These are phyloP conservation scores for Corinectria fuckeliana DNA, from an alignment of 2,329 filamentous ascomycete species.

Conservation along the genomic window DNA sequence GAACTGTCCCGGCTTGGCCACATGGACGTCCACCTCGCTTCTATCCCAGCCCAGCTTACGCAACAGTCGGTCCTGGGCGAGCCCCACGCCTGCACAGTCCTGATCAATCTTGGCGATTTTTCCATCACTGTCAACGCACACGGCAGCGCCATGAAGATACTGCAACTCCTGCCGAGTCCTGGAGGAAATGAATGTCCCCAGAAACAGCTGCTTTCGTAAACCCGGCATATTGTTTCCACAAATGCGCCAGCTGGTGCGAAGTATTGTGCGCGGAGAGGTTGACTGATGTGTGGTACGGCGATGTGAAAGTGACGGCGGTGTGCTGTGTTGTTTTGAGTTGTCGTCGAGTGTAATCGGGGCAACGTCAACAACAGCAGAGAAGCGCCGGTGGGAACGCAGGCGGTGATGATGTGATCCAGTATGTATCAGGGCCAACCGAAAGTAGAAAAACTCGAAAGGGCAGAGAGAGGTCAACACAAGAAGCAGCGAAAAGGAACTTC, in stretches of 20 bases:
- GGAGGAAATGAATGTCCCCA: constrained; percentile 63
- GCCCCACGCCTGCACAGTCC: constrained; percentile 41
- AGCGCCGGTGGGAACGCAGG: neutral
- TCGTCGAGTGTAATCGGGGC: neutral
- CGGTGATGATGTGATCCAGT: neutral
- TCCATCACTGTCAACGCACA: constrained; percentile 58
- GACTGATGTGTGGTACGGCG: neutral
- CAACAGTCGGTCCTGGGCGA: constrained; percentile 44
- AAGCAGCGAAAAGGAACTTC: neutral
- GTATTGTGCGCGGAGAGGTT: neutral
- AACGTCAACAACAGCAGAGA: too few relatives aligned
- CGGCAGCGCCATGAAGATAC: constrained; percentile 56
- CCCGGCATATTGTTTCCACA: constrained; percentile 16
- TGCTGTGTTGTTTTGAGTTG: neutral
- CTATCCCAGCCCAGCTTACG: constrained; percentile 53
- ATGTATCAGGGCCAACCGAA: neutral
- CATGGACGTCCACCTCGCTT: constrained; percentile 47
- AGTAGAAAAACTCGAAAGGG: neutral
- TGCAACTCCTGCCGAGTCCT: constrained; percentile 55
- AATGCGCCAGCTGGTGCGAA: neutral
- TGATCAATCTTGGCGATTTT: constrained; percentile 57
- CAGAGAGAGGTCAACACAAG: neutral
- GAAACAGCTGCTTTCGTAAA: constrained; percentile 53
- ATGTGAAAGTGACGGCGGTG: too few relatives aligned
- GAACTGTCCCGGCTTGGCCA: constrained; percentile 63